phyloP scores from a whole-genome alignment of 371 early-diverging fungal genomes.

The Apophysomyces trapeziformis region DNA sequence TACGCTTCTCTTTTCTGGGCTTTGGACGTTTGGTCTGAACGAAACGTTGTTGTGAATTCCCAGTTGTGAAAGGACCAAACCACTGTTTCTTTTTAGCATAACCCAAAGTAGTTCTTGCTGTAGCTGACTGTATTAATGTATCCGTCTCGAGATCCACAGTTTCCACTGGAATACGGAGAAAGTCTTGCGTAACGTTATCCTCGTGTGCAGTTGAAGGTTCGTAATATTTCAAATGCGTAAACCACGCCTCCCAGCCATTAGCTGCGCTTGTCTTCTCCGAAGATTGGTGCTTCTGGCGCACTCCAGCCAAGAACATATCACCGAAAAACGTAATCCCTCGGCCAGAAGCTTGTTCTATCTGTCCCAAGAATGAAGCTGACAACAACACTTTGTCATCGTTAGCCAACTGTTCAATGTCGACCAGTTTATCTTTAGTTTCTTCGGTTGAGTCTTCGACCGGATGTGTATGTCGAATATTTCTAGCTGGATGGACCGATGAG shows the following conservation, averaged over 20 bases:
- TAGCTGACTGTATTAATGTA: not conserved
- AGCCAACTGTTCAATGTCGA: constrained; percentile 44
- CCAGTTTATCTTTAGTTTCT: constrained; percentile 12
- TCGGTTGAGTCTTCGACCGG: not conserved
- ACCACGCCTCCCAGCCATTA: constrained; percentile 42
- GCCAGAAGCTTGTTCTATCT: constrained; percentile 33
- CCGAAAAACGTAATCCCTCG: constrained; percentile 34
- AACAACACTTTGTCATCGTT: constrained; percentile 21
- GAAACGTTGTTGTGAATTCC: constrained; percentile 13
- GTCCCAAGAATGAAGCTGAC: constrained; percentile 30
- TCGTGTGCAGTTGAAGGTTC: constrained; percentile 21
- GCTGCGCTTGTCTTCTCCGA: not conserved
- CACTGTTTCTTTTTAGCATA: not conserved
- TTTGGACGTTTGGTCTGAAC: not conserved
- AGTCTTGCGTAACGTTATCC: not conserved
- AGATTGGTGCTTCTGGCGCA: constrained; percentile 21
- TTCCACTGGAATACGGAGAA: constrained; percentile 22
- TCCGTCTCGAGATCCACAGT: constrained; percentile 8
- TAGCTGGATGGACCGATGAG: not conserved
- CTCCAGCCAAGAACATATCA: constrained; percentile 37
- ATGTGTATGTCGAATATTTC: not conserved
- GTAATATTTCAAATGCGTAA: constrained; percentile 39
- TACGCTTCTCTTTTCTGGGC: constrained; percentile 5
- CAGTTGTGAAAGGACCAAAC: not conserved
- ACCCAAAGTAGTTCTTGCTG: not conserved